These are phyloP conservation scores for Russula griseocarnosa DNA, from an alignment of 768 basidiomycete species.

Conservation along the genomic window DNA sequence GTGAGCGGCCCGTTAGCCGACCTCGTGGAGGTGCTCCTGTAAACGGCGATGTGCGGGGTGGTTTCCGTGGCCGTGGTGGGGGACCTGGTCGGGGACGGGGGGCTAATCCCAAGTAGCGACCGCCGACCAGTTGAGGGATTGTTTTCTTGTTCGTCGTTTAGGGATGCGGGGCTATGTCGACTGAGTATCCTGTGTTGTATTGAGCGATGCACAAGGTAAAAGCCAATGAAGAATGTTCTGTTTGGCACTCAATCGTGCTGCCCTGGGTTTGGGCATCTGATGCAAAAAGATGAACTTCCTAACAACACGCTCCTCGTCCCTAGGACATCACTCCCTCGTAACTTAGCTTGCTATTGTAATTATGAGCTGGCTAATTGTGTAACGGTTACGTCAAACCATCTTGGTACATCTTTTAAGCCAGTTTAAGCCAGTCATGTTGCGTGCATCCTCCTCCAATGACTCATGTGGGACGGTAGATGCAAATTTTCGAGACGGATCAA, in stretches of 20 bases:
- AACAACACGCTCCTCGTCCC: not conserved
- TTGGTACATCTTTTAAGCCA: no score
- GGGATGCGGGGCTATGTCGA: conserved; percentile 17
- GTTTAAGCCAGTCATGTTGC: not conserved
- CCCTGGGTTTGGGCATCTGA: not conserved
- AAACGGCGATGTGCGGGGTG: conserved; percentile 48
- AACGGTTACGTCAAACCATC: no score
- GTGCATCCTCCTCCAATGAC: not conserved
- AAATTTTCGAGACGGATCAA: conserved; percentile 1
- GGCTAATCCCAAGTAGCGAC: conserved; percentile 32
- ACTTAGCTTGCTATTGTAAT: no score
- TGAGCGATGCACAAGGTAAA: conserved; percentile 17
- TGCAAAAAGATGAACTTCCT: not conserved
- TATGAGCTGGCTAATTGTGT: not conserved
- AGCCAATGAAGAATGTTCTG: conserved; percentile 8
- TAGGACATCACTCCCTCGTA: not conserved
- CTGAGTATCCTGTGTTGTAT: conserved; percentile 14
- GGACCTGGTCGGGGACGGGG: conserved; percentile 44
- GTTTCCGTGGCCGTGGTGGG: conserved; percentile 46
- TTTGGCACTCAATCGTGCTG: not conserved
- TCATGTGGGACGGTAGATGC: not conserved
- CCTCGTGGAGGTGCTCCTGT: conserved; percentile 58
- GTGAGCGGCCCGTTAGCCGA: conserved; percentile 65
- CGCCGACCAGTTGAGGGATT: not conserved
- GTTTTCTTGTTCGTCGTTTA: conserved; percentile 25